Evolutionary conservation across 345 rosid species (phyloP).

Genomic region (Geranium rotundifolium): DNA sequence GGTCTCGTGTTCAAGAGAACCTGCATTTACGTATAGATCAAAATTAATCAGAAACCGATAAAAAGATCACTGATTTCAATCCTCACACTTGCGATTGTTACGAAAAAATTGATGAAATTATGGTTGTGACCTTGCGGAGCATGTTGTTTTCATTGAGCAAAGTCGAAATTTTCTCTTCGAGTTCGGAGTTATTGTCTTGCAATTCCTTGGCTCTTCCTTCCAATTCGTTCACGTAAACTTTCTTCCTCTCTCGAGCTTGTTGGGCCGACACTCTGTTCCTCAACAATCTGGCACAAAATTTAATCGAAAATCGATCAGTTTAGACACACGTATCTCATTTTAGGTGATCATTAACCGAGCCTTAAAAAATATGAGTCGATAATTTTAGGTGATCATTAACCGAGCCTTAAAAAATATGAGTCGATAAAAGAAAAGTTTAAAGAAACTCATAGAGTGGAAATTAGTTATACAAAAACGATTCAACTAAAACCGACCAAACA

Average conservation of each 20-base stretch:
- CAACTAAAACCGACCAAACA: no score
- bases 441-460: no score
- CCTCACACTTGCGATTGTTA: no score
- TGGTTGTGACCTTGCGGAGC: conserved; percentile 70
- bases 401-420: no score
- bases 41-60: neutral
- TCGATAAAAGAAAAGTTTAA: no score
- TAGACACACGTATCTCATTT: no score
- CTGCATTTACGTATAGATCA: conserved; percentile 9
- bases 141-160: conserved; percentile 51
- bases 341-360: no score
- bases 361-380: no score
- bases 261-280: conserved; percentile 79
- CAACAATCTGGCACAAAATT: conserved; percentile 32
- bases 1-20: conserved; percentile 59
- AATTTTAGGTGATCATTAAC: no score
- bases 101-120: neutral
- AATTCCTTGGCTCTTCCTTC: conserved; percentile 44
- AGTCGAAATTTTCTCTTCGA: conserved; percentile 61
- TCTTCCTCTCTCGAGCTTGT: conserved; percentile 80
- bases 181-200: conserved; percentile 40
- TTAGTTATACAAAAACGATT: no score
- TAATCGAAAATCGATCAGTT: no score
- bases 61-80: no score
- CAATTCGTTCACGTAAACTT: conserved; percentile 52